Conservation (phyloP, 2,329 filamentous ascomycete genomes). For the Claviceps arundinis region DNA sequence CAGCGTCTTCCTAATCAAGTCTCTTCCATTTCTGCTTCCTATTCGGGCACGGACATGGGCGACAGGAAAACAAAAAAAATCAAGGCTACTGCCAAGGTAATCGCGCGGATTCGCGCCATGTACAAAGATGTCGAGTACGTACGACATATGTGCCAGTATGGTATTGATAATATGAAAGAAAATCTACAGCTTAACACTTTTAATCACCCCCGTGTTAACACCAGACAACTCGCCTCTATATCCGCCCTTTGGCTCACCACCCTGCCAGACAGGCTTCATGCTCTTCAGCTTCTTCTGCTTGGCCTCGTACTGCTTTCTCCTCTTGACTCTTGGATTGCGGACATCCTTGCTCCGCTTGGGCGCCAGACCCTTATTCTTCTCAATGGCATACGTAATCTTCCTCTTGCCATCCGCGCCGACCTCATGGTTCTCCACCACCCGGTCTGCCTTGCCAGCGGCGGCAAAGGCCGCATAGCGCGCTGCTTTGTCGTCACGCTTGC, state of each 20-base stretch:
- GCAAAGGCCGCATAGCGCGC: conserved; percentile 42
- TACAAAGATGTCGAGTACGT: no score
- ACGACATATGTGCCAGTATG: neutral
- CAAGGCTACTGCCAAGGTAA: neutral
- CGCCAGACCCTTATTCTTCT: conserved; percentile 94
- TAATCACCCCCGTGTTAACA: conserved; percentile 88
- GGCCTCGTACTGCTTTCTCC: conserved; percentile 88
- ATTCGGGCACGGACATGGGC: no score
- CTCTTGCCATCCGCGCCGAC: conserved; percentile 77
- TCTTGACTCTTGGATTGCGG: conserved; percentile 92
- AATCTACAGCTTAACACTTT: conserved; percentile 74
- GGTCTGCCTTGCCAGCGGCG: conserved; percentile 49
- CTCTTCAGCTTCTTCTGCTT: conserved; percentile 95
- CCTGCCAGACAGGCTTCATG: conserved; percentile 75
- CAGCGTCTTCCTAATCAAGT: no score
- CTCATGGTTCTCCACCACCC: conserved; percentile 51
- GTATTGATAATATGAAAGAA: neutral
- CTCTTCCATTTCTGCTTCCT: no score
- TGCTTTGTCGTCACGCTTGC: conserved; percentile 62
- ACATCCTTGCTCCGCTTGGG: conserved; percentile 88
- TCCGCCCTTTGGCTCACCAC: conserved; percentile 68
- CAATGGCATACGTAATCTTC: conserved; percentile 83
- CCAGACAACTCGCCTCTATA: conserved; percentile 88
- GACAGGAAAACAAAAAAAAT: neutral
- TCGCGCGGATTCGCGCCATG: no score